These are phyloP conservation scores for Pseudotsuga menziesii DNA, from an alignment of 75 land plant genomes.

Conservation along the genomic window DNA sequence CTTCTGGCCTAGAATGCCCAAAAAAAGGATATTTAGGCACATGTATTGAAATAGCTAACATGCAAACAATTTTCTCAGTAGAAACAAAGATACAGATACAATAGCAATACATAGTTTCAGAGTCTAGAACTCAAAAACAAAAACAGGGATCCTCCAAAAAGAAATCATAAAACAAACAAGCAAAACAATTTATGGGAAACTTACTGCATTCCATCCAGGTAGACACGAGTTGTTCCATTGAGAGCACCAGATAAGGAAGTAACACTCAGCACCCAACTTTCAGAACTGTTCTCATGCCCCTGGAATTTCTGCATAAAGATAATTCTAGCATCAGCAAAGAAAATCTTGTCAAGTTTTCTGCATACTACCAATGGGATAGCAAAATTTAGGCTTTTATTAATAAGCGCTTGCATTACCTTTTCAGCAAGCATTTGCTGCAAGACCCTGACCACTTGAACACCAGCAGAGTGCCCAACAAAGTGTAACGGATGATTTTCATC, in stretches of 20 bases:
- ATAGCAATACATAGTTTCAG: background rate
- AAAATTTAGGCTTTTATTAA: background rate
- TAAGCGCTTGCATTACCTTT: constrained; percentile 42
- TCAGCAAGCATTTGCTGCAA: constrained; percentile 95
- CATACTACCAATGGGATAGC: background rate
- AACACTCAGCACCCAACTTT: constrained; percentile 87
- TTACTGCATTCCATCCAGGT: constrained; percentile 92
- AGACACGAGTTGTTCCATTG: constrained; percentile 92
- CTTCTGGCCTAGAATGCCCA: constrained; percentile 63
- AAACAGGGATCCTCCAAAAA: background rate
- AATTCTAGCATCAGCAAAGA: background rate
- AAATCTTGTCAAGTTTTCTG: background rate
- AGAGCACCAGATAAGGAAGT: constrained; percentile 92
- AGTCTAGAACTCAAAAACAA: background rate
- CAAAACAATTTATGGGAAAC: constrained; percentile 13
- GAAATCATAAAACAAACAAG: background rate
- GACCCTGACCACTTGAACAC: constrained; percentile 85
- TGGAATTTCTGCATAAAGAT: constrained; percentile 56
- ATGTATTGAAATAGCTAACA: no score
- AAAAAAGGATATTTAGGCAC: no score
- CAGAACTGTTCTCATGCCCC: constrained; percentile 67
- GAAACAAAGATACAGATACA: background rate
- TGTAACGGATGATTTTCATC: constrained; percentile 92
- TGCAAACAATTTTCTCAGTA: background rate
- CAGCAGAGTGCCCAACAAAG: constrained; percentile 96